phyloP scores from a whole-genome alignment of 208 protist species.

The Trichomonas tenax region DNA sequence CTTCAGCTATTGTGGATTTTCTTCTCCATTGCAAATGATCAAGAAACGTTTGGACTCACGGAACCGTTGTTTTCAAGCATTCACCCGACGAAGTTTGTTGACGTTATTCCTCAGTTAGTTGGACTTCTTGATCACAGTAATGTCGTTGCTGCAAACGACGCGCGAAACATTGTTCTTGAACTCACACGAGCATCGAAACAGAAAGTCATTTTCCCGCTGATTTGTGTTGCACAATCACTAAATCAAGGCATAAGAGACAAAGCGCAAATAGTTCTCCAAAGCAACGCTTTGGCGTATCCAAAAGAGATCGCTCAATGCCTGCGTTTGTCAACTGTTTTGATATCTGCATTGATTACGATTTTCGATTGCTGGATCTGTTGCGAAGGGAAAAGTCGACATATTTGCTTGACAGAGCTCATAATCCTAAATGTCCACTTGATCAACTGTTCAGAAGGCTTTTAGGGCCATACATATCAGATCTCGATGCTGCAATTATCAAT shows the following conservation, averaged over 20 bases:
- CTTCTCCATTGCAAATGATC: background rate
- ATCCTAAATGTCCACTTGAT: background rate
- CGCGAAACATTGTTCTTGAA: background rate
- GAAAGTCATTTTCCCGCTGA: background rate
- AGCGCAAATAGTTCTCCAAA: background rate
- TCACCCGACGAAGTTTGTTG: background rate
- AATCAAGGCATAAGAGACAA: background rate
- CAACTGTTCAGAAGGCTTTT: background rate
- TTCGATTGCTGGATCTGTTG: background rate
- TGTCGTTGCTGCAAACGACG: background rate
- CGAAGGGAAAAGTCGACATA: background rate
- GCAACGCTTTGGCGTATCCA: background rate
- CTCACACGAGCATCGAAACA: background rate
- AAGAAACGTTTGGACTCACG: background rate
- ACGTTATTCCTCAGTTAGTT: background rate
- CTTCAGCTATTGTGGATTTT: background rate
- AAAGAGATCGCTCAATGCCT: background rate
- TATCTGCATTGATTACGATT: background rate
- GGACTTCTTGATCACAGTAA: background rate
- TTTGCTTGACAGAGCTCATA: background rate
- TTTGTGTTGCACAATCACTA: background rate
- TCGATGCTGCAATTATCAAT: background rate
- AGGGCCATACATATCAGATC: background rate
- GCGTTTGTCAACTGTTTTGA: background rate
- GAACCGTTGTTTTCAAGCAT: background rate